Base-by-base conservation (phyloP, 2,329 filamentous ascomycete species). In the Thelonectria olida region DNA sequence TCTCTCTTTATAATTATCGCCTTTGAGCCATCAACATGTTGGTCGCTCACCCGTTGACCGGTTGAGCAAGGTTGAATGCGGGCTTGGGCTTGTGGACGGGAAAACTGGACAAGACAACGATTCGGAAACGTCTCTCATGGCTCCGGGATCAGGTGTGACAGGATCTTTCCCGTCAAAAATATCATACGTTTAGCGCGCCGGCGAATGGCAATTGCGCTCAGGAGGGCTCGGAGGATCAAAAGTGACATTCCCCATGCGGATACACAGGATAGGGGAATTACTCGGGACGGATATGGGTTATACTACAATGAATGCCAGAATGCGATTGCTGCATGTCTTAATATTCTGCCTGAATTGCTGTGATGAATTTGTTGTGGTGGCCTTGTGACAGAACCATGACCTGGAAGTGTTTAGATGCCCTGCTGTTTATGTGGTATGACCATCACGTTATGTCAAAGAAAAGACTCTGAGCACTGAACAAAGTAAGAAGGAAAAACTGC, bases 281-380 rank as follows among this genome's bases (percentile, higher is more conserved):
- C 57, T 28, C 39, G 52, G 50, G 59, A 62, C 53, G 58, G 66
- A 71, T 72, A 70, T 67, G 69, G 44, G 68, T 51, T 69, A 72
- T 69, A 72, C 63, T 69, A 71, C 63, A 71, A 61, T 54, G 61
- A 62, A 68, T 61, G 60, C 62, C 68, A 71, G 69, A 72, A 72
- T 72, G 69, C 69, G 42, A 72, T 62, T 61, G 56, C 54, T 65
- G 67, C 68, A 72, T 61, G 54, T 67, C 61, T 62, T 41, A 68
- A 67, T 27, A 38, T 25, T 27, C 7, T n/a, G n/a, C n/a, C 27
- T 31, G n/a, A 7, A n/a, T n/a, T 41, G 22, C 6, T 3, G 8
- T 2, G 23, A 7, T 28, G n/a, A 22, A n/a, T n/a, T n/a, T n/a
- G 22, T 5, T 38, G 23, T 53, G 36, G 19, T 19, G 25, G 6